Conservation (phyloP, 2,329 filamentous ascomycete genomes). For the Fusarium virguliforme region DNA sequence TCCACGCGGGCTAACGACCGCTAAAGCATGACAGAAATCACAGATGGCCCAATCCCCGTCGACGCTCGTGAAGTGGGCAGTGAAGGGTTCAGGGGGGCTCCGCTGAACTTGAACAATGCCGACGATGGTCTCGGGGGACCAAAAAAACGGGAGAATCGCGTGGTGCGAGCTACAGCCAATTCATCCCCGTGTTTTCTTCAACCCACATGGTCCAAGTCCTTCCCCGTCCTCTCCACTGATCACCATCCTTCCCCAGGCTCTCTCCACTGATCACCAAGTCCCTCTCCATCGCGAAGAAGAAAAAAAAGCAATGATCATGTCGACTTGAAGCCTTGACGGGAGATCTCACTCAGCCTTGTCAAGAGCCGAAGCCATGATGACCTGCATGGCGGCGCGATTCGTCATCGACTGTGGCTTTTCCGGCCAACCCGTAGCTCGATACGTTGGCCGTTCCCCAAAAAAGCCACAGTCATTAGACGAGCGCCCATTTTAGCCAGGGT, state of each 20-base stretch:
- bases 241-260: conserved; percentile 6
- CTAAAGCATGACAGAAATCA: conserved; percentile 1
- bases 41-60: neutral
- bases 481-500: neutral
- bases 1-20: neutral
- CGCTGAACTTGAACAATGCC: neutral
- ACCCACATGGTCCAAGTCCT: neutral
- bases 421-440: conserved; percentile 1
- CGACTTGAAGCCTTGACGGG: conserved; percentile 4
- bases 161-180: neutral
- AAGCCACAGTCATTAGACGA: neutral
- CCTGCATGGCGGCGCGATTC: neutral
- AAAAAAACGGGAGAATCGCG: neutral
- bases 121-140: neutral
- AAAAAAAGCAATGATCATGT: conserved; percentile 4
- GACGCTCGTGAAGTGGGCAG: neutral
- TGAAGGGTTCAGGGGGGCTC: neutral
- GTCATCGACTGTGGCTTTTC: neutral
- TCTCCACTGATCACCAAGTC: conserved; percentile 2
- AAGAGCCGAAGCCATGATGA: neutral
- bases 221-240: conserved; percentile 7
- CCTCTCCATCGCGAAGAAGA: too few relatives aligned
- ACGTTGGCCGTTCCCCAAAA: neutral
- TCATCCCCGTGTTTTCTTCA: neutral
- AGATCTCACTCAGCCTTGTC: conserved; percentile 2